Evolutionary conservation across 164 flowering plant genomes (phyloP).

Genomic region (Sextonia rubra): DNA sequence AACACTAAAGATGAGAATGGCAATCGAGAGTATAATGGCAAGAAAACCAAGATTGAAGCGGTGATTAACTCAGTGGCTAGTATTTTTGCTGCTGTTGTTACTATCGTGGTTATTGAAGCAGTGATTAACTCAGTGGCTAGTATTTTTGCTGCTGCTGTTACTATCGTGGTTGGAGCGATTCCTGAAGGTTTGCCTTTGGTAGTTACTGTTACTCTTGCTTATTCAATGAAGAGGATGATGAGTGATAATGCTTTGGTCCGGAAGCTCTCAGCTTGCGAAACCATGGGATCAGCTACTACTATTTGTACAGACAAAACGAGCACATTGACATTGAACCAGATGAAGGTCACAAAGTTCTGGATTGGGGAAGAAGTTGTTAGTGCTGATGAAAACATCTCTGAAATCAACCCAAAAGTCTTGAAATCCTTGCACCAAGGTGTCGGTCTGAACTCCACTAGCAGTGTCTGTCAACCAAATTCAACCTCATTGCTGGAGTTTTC

Average conservation of each 20-base stretch:
- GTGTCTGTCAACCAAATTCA: constrained; percentile 25
- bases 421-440: constrained; percentile 42
- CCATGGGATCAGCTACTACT: constrained; percentile 34
- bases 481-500: constrained; percentile 35
- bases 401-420: constrained; percentile 16
- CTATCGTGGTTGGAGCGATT: constrained; percentile 77
- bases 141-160: no score
- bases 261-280: constrained; percentile 34
- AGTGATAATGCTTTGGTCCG: constrained; percentile 33
- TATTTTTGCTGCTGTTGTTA: constrained; percentile 63
- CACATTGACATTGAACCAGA: constrained; percentile 49
- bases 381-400: constrained; percentile 7
- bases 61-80: constrained; percentile 39
- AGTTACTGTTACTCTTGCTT: constrained; percentile 31
- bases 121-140: no score
- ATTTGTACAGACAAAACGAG: constrained; percentile 51
- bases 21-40: constrained; percentile 29
- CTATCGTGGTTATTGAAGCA: no score
- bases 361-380: constrained; percentile 23
- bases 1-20: constrained; percentile 45
- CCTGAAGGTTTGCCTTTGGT: constrained; percentile 72
- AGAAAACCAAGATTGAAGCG: constrained; percentile 33
- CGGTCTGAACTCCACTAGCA: constrained; percentile 51
- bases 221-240: constrained; percentile 45
- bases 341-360: constrained; percentile 59